Base-by-base conservation (phyloP, 768 basidiomycete genomes). In the Solioccasus polychromus region DNA sequence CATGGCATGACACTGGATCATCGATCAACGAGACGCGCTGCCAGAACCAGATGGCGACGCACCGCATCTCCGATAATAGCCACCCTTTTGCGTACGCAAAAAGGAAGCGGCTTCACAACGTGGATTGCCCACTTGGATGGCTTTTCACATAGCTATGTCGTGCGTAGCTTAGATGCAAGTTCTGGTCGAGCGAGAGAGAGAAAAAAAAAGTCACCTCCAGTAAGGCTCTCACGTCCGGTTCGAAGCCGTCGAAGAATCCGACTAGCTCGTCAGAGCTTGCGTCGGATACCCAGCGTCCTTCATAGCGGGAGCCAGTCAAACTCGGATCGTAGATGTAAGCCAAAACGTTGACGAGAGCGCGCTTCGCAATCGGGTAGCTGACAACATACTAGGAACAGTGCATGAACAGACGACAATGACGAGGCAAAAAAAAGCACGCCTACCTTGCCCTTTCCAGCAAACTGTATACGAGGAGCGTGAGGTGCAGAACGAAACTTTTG, bases 61-160 rank as follows among this genome's bases (percentile, higher is more conserved):
- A 75, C 74, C 14, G 79, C 71, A 52, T 82, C 80, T 7, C 78
- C 79, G 3, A 75, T 58, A 8, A 83, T 63, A 6, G 70, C 71
- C 0, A 79, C 71, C 5, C 66, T 60, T 9, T 68, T 68, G 15
- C 54, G 60, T 3, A 69, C 68, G 37, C 66, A 76, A 4, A 64
- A 66, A 0, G 70, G 66, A 8, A 80, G 59, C 8, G 67, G 66
- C 12, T 66, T 66, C 23, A 80, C 54, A 24, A 63, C 62, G 40
- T 75, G 71, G 25, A 80, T 53, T 3, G 71, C 69, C 74, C 77
- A 79, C 54, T 60, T 70, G 29, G 63, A 68, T 1, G 70, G 64
- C 5, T 59, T 55, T 10, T 67, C 60, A 20, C 70, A 62, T 35
- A 64, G 64, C 72, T 75, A 7, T 10, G 15, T 30, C 12, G 8